phyloP scores from a whole-genome alignment of 768 basidiomycete genomes.

The Hebeloma cylindrosporum region DNA sequence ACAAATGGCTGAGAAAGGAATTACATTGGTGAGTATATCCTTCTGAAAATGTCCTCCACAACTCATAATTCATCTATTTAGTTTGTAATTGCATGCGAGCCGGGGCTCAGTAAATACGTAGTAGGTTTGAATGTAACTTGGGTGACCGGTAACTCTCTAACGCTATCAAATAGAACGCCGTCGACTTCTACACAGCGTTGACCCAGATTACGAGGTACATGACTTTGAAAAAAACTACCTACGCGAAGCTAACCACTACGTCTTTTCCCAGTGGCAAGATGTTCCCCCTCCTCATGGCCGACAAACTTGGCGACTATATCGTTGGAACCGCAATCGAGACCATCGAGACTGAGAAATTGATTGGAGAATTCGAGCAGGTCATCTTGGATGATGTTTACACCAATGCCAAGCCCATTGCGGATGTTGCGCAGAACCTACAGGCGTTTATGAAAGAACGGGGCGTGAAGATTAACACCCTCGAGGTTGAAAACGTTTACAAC shows the following conservation, averaged over 20 bases:
- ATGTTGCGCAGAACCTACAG: slow-evolving; percentile 23
- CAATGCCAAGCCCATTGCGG: slow-evolving; percentile 22
- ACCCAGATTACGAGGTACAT: slow-evolving; percentile 25
- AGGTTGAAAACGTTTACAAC: slow-evolving; percentile 26
- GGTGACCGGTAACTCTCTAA: background rate
- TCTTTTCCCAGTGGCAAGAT: slow-evolving; percentile 22
- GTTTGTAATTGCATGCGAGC: slow-evolving; percentile 63
- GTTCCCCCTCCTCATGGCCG: slow-evolving; percentile 29
- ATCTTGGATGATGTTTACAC: slow-evolving; percentile 29
- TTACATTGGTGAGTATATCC: slow-evolving; percentile 50
- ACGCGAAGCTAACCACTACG: background rate
- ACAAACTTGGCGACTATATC: slow-evolving; percentile 31
- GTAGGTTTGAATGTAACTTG: background rate
- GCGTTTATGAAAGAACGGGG: slow-evolving; percentile 19
- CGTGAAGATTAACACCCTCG: slow-evolving; percentile 24
- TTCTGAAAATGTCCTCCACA: slow-evolving; percentile 7
- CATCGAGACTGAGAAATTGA: slow-evolving; percentile 28
- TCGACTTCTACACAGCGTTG: slow-evolving; percentile 31
- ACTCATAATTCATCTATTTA: slow-evolving; percentile 17
- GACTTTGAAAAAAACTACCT: background rate
- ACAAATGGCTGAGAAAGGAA: slow-evolving; percentile 51
- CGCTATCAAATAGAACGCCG: slow-evolving; percentile 18
- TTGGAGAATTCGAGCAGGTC: slow-evolving; percentile 25
- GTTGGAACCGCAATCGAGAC: slow-evolving; percentile 31
- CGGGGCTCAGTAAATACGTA: slow-evolving; percentile 24